Percentiles rank a stretch among this genome's conserved stretches.
These are phyloP conservation scores for Zarea fungicola DNA, from an alignment of 2,329 filamentous ascomycete species.

Conservation along the genomic window DNA sequence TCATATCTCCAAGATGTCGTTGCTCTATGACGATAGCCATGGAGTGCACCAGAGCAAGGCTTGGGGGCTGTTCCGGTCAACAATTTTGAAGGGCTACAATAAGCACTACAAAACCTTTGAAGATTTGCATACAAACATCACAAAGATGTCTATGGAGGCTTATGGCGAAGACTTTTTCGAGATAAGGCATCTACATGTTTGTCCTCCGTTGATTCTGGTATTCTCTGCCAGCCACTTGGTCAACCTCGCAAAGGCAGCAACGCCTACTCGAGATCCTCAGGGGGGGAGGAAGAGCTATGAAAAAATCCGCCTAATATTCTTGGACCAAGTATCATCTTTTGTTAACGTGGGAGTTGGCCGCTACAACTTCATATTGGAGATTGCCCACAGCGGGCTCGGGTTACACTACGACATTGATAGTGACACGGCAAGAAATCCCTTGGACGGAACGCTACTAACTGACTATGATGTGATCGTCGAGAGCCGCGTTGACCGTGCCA, in stretches of 20 bases:
- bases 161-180: neutral
- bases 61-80: neutral
- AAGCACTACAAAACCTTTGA: neutral
- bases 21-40: neutral
- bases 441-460: neutral
- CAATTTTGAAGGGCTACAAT: neutral
- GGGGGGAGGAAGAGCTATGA: too few relatives aligned
- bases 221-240: neutral
- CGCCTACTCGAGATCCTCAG: too few relatives aligned
- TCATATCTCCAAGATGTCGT: neutral
- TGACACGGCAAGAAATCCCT: neutral
- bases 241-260: too few relatives aligned
- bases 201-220: neutral
- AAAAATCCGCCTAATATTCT: neutral
- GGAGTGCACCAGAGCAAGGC: neutral
- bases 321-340: neutral
- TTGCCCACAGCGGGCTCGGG: neutral
- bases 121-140: neutral
- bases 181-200: neutral
- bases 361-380: neutral
- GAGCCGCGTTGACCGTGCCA: neutral
- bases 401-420: neutral
- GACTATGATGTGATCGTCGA: neutral
- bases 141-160: neutral
- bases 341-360: neutral